Conservation (phyloP, 2,329 filamentous ascomycete species). For the Ceratocystis papillata region DNA sequence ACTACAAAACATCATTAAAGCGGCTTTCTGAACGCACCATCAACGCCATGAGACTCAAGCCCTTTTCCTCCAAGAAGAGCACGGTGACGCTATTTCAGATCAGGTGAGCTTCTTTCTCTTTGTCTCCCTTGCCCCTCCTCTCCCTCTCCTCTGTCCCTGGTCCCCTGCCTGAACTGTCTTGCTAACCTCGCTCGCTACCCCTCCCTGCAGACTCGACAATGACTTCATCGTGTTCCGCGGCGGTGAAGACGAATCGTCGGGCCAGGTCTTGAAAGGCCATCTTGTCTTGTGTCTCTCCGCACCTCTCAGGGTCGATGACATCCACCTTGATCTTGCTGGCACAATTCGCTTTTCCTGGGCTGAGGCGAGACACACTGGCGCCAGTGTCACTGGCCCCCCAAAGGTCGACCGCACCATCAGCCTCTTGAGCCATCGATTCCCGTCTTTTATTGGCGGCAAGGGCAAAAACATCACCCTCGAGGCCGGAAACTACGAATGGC, state of each 20-base stretch:
- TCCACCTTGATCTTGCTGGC: constrained; percentile 61
- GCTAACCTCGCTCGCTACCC: constrained; percentile 7
- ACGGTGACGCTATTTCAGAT: constrained; percentile 24
- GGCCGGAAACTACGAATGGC: constrained; percentile 74
- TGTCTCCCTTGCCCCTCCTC: not conserved
- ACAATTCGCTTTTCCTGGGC: constrained; percentile 46
- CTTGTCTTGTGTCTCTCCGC: constrained; percentile 63
- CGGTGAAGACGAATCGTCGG: constrained; percentile 61
- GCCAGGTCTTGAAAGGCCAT: constrained; percentile 61
- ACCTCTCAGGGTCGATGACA: constrained; percentile 58
- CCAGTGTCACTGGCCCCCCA: constrained; percentile 31
- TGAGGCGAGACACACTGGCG: constrained; percentile 16
- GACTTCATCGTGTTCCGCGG: constrained; percentile 72
- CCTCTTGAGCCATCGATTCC: constrained; percentile 60
- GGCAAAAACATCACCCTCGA: constrained; percentile 50
- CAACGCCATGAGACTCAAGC: constrained; percentile 24
- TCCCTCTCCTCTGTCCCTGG: not conserved
- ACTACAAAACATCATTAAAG: constrained; percentile 4
- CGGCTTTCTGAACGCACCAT: not conserved
- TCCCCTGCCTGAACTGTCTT: not conserved
- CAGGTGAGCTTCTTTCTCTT: constrained; percentile 18
- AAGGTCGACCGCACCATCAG: constrained; percentile 48
- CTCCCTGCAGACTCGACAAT: constrained; percentile 52
- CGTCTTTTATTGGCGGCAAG: constrained; percentile 49
- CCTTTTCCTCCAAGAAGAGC: constrained; percentile 23